These are phyloP conservation scores for Mallotus nudiflorus DNA, from an alignment of 345 rosid species.

Conservation along the genomic window DNA sequence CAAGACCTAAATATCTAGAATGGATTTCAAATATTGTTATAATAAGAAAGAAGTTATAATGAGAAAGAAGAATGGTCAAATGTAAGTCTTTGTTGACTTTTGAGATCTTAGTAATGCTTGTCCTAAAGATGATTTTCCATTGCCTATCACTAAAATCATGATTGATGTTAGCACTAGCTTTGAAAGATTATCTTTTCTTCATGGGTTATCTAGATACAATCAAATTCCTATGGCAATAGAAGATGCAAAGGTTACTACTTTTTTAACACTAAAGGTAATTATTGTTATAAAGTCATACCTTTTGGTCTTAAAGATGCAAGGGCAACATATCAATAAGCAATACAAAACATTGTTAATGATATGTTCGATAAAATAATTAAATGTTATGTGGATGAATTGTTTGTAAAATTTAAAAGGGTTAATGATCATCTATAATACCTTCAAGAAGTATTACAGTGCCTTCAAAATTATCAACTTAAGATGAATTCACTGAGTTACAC, in stretches of 20 bases:
- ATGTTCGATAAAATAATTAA: constrained; percentile 7
- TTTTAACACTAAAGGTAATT: not conserved
- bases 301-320: not conserved
- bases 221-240: not conserved
- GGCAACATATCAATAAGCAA: constrained; percentile 6
- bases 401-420: too few relatives aligned
- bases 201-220: too few relatives aligned
- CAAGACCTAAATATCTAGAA: too few relatives aligned
- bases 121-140: not conserved
- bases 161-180: not conserved
- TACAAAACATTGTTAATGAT: constrained; percentile 7
- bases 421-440: not conserved
- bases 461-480: not conserved
- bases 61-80: not conserved
- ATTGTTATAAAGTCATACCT: constrained; percentile 10
- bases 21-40: not conserved
- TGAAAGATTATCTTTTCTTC: too few relatives aligned
- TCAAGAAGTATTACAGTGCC: not conserved
- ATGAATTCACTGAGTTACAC: not conserved
- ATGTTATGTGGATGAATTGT: constrained; percentile 11
- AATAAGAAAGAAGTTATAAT: too few relatives aligned
- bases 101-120: not conserved
- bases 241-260: not conserved
- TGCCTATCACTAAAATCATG: not conserved
- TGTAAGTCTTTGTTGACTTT: not conserved